Evolutionary conservation across 768 basidiomycete species (phyloP).

Genomic region (Xerocomellus dryophilus): DNA sequence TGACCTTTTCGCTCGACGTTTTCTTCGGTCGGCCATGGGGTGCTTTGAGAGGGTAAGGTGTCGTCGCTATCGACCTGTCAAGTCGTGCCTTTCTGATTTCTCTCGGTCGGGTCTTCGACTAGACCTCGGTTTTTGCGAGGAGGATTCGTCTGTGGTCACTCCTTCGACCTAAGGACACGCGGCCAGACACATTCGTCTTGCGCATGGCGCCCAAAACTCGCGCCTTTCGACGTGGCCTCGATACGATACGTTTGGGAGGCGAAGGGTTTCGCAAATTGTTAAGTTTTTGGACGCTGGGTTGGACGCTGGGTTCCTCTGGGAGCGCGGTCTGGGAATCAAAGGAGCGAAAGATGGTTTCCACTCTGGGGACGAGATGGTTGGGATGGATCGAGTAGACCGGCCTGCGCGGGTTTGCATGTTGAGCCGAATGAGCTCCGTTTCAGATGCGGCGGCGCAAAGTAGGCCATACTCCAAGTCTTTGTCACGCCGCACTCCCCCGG

Average conservation of each 20-base stretch:
- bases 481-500: too few relatives aligned
- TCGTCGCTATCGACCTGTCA: constrained; percentile 24
- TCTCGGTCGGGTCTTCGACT: constrained; percentile 28
- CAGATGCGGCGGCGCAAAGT: not conserved
- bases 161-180: constrained; percentile 32
- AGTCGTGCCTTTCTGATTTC: constrained; percentile 26
- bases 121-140: constrained; percentile 17
- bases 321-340: constrained; percentile 66
- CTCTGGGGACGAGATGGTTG: constrained; percentile 54
- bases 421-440: constrained; percentile 7
- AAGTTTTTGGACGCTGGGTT: constrained; percentile 39
- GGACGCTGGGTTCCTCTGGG: constrained; percentile 27
- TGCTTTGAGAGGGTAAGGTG: constrained; percentile 12
- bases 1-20: constrained; percentile 51
- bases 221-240: constrained; percentile 57
- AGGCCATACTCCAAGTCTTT: not conserved
- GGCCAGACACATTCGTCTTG: constrained; percentile 72
- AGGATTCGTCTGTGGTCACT: constrained; percentile 45
- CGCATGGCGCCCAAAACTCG: constrained; percentile 48
- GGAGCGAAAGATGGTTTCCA: constrained; percentile 67
- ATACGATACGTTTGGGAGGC: constrained; percentile 51
- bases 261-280: constrained; percentile 46
- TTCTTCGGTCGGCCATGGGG: constrained; percentile 27
- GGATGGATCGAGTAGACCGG: constrained; percentile 64
- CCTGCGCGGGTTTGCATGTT: constrained; percentile 27